phyloP scores from a whole-genome alignment of 164 flowering plant genomes.

The Annona squamosa region DNA sequence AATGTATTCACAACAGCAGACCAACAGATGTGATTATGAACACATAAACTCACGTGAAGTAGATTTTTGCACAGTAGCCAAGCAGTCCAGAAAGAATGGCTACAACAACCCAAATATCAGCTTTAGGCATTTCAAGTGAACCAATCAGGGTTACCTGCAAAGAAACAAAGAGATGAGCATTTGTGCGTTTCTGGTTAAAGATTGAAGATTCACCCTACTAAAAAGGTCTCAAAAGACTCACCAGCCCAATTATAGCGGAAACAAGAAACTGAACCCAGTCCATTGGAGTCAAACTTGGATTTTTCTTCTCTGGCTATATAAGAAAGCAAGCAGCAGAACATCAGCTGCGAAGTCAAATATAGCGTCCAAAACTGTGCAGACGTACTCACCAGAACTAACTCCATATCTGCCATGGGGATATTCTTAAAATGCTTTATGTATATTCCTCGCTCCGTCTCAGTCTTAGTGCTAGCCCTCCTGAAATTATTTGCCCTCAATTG shows the following conservation, averaged over 20 bases:
- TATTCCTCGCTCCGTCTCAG: slow-evolving; percentile 53
- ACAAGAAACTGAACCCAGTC: slow-evolving; percentile 93
- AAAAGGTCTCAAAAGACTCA: slow-evolving; percentile 25
- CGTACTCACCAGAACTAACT: slow-evolving; percentile 77
- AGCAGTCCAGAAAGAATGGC: slow-evolving; percentile 73
- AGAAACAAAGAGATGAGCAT: not conserved
- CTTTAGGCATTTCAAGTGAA: slow-evolving; percentile 71
- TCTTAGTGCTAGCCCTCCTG: slow-evolving; percentile 60
- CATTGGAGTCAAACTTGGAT: slow-evolving; percentile 95
- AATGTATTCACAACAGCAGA: too few relatives aligned
- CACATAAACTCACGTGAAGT: slow-evolving; percentile 70
- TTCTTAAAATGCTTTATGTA: slow-evolving; percentile 88
- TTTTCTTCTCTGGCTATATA: slow-evolving; percentile 90
- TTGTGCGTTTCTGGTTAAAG: not conserved
- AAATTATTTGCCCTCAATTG: not conserved
- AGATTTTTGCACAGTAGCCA: slow-evolving; percentile 94
- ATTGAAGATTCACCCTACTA: not conserved
- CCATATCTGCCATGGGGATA: slow-evolving; percentile 99
- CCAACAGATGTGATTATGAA: not conserved
- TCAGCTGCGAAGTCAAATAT: slow-evolving; percentile 4
- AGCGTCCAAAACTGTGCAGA: not conserved
- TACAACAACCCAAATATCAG: slow-evolving; percentile 76
- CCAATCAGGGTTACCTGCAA: slow-evolving; percentile 42
- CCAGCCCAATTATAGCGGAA: slow-evolving; percentile 90
- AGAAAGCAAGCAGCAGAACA: slow-evolving; percentile 4